A percentile compares a stretch with the other conserved stretches of the same genome.
Evolutionary conservation across 129 eudicot species (phyloP).

Genomic region (Flaveria brownii): DNA sequence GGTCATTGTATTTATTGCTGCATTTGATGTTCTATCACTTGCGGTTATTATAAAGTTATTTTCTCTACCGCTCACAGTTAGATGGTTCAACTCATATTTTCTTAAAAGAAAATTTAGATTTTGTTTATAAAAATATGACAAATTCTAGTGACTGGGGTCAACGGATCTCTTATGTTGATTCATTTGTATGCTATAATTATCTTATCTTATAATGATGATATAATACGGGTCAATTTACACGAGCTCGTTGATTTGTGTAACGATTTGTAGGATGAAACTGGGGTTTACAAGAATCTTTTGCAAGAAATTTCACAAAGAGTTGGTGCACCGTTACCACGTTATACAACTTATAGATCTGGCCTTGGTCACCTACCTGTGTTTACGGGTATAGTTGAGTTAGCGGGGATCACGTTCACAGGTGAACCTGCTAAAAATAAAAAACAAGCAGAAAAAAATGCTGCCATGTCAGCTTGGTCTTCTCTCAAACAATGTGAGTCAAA

Average conservation of each 20-base stretch:
- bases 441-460: slow-evolving; percentile 87
- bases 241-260: slow-evolving; percentile 9
- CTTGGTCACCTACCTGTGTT: slow-evolving; percentile 76
- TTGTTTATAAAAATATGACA: no score
- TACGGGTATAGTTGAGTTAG: slow-evolving; percentile 67
- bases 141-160: not conserved
- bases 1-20: slow-evolving; percentile 37
- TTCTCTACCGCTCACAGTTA: not conserved
- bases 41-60: no score
- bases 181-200: not conserved
- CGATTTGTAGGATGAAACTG: slow-evolving; percentile 70
- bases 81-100: not conserved
- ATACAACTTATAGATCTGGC: slow-evolving; percentile 74
- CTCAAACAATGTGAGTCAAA: slow-evolving; percentile 59
- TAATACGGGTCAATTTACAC: not conserved
- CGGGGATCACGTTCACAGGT: slow-evolving; percentile 66
- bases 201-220: not conserved
- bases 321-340: slow-evolving; percentile 74
- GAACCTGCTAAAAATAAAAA: slow-evolving; percentile 80
- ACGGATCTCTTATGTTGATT: not conserved
- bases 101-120: no score
- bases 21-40: slow-evolving; percentile 18
- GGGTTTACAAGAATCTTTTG: slow-evolving; percentile 79
- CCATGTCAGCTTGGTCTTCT: slow-evolving; percentile 81
- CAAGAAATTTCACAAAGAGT: slow-evolving; percentile 86